Percentiles rank a stretch among this genome's conserved stretches.
Evolutionary conservation across 306 rosid species (phyloP).

Genomic region (Fragaria vesca): DNA sequence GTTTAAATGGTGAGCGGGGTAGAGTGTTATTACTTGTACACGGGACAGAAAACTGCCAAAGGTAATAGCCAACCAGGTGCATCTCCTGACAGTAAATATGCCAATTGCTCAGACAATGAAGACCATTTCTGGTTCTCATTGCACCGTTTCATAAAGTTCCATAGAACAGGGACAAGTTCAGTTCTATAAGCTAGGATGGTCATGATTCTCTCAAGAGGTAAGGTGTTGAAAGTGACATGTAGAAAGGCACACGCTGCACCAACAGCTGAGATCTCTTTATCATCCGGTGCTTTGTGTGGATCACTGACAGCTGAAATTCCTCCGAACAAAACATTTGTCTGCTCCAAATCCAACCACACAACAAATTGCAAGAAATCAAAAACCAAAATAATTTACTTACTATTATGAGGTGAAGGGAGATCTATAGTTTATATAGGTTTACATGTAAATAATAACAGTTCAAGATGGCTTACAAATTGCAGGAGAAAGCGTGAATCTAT

Average conservation of each 20-base stretch:
- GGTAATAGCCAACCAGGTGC: slow-evolving; percentile 97
- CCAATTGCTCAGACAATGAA: slow-evolving; percentile 64
- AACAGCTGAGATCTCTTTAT: slow-evolving; percentile 79
- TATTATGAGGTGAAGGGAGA: slow-evolving; percentile 10
- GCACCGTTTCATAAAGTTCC: slow-evolving; percentile 92
- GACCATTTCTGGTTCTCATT: slow-evolving; percentile 84
- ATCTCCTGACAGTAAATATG: slow-evolving; percentile 72
- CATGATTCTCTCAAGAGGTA: slow-evolving; percentile 87
- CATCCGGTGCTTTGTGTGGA: slow-evolving; percentile 51
- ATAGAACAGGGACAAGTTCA: slow-evolving; percentile 87
- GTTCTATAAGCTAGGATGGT: slow-evolving; percentile 94
- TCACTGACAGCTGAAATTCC: slow-evolving; percentile 54
- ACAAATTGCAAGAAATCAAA: neutral
- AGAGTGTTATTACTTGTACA: slow-evolving; percentile 71
- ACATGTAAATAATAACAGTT: slow-evolving; percentile 5
- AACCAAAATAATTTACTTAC: slow-evolving; percentile 16
- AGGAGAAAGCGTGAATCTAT: slow-evolving; percentile 80
- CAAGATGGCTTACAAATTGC: slow-evolving; percentile 61
- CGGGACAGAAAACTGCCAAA: slow-evolving; percentile 93
- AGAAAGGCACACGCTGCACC: slow-evolving; percentile 91
- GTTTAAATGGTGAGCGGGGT: slow-evolving; percentile 4
- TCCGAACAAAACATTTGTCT: slow-evolving; percentile 81
- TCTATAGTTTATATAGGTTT: slow-evolving; percentile 1
- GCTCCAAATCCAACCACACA: slow-evolving; percentile 20
- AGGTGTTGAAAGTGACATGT: slow-evolving; percentile 71